Evolutionary conservation across 2,329 filamentous ascomycete genomes (phyloP), one percentile per base, ranked within the genome.

Genomic region (Exophiala sp.): DNA sequence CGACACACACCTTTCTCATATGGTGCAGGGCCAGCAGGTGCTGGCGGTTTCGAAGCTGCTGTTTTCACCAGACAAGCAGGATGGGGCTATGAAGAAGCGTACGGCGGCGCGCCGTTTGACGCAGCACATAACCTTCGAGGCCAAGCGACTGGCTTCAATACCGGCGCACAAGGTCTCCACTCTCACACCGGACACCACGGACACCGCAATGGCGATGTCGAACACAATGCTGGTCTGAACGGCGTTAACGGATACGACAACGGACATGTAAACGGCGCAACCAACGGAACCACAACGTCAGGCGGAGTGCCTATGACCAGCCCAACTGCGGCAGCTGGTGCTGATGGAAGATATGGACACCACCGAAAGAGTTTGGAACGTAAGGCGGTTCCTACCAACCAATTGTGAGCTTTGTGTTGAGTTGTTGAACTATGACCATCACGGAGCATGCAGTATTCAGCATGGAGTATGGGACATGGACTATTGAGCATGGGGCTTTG

Each of bases 31-130:
- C 63, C 68, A 16, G 65, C 64, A 42, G 68, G 69, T 3, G 70
- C 69, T 47, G 69, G 72, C 42, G 72, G 72, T 36, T 76, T 85
- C 45, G 75, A 76, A 50, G 72, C 81, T 50, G 76, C 81, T 0
- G 70, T 82, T 3, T 85, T 79, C 55, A 86, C 83, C 0, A 72
- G 80, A 54, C 78, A 79, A 62, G 83, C 76, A 6, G 82, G 81
- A 1, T 86, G 83, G 83, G 83, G 83, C 16, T 69, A 73, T 32
- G 69, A 66, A 4, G 68, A 69, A 42, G 68, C 71, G 32, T 68
- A 67, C 55, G 70, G 68, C 14, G 71, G 73, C 41, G 71, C 74
- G 4, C 74, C 73, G 0, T 71, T 71, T 44, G 74, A 77, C 61
- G 72, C 74, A 18, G 65, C 62, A 10, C 38, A 65, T 53, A 42